Evolutionary conservation across 768 basidiomycete species (phyloP).

Genomic region (Albatrellus ellisii): DNA sequence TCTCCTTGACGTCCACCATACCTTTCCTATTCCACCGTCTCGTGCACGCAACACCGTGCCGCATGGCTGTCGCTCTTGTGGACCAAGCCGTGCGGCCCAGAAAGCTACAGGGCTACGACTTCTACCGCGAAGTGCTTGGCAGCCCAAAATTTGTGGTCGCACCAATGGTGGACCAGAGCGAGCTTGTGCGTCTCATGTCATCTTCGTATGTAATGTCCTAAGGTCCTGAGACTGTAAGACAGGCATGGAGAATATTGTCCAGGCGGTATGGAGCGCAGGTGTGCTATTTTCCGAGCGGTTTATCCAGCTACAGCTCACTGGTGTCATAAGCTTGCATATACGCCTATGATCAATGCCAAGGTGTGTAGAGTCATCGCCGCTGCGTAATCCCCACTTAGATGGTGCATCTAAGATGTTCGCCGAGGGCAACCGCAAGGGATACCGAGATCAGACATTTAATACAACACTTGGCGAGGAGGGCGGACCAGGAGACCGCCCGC

Average conservation of each 20-base stretch:
- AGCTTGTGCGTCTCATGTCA: constrained; percentile 50
- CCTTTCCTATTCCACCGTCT: background rate
- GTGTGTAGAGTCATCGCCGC: constrained; percentile 21
- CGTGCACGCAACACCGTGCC: background rate
- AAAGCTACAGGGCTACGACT: constrained; percentile 69
- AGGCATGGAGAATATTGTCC: constrained; percentile 87
- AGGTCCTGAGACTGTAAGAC: background rate
- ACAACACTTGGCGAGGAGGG: constrained; percentile 74
- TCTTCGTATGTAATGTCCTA: background rate
- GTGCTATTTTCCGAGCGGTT: constrained; percentile 13
- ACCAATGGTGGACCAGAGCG: constrained; percentile 98
- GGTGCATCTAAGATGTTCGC: constrained; percentile 41
- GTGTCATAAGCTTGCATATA: constrained; percentile 61
- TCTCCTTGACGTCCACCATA: background rate
- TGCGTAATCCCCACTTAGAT: background rate
- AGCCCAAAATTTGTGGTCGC: constrained; percentile 86
- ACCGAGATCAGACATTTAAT: constrained; percentile 57
- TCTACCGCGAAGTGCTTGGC: constrained; percentile 67
- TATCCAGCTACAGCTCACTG: constrained; percentile 8
- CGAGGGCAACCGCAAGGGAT: constrained; percentile 34
- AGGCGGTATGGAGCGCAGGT: constrained; percentile 77
- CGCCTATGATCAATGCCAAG: constrained; percentile 97
- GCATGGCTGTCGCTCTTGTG: background rate
- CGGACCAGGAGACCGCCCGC: constrained; percentile 58
- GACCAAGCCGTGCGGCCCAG: constrained; percentile 6